Percentiles rank a stretch among this genome's conserved stretches.
Conservation (phyloP, 345 rosid species). For the Eucalyptus fibrosa region DNA sequence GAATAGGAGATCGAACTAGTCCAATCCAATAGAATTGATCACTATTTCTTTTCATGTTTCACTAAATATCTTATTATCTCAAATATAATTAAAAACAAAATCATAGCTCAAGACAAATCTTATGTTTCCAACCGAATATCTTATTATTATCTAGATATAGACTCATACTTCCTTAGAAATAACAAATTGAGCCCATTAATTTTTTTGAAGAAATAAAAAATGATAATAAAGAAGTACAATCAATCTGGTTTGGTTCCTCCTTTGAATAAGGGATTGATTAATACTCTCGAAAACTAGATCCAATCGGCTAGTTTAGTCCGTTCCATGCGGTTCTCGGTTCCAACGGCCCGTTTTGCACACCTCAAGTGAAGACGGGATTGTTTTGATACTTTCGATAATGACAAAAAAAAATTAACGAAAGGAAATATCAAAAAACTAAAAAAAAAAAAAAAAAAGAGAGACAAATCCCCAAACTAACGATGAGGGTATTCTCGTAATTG, state of each 20-base stretch:
- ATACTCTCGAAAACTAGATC: accelerated
- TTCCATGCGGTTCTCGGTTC: accelerated
- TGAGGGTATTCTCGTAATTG: neutral
- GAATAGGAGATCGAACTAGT: accelerated
- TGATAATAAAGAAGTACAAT: too few species aligned
- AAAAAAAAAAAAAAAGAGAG: neutral
- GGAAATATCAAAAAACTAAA: accelerated
- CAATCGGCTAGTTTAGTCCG: accelerated
- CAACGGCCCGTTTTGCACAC: accelerated
- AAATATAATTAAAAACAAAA: too few species aligned
- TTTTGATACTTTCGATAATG: neutral
- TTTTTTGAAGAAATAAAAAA: neutral
- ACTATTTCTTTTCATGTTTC: too few species aligned
- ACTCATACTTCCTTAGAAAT: too few species aligned
- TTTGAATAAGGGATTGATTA: accelerated
- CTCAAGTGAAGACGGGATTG: accelerated
- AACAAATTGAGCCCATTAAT: too few species aligned
- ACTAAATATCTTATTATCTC: accelerated
- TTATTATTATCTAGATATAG: too few species aligned
- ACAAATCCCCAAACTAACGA: neutral
- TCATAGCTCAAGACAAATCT: accelerated
- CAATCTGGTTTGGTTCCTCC: accelerated
- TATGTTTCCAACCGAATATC: too few species aligned
- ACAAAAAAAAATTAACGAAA: neutral
- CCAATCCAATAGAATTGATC: accelerated